Base-by-base conservation (phyloP, 257 asterid genomes). In the Nicotiana paniculata region DNA sequence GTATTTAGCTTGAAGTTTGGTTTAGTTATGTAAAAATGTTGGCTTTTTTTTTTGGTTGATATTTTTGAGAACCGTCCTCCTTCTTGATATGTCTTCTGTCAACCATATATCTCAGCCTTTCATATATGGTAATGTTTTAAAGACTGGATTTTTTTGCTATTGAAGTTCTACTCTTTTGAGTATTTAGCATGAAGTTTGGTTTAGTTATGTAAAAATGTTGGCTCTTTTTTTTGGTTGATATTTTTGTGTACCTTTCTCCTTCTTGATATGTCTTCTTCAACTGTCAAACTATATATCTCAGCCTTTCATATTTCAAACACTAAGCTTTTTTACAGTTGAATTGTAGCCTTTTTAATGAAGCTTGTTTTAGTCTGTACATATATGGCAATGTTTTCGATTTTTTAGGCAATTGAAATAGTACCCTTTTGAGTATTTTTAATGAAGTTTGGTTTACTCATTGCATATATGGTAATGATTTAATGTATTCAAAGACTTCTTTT, bases 21-120 rank as follows among this genome's bases (percentile, higher is more conserved):
- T 70, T 24, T 67, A 55, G 2, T 80, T 35, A 33, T 62, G 79
- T 74, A 33, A 26, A 63, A 4, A 11, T 1, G 21, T 16, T 55
- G 7, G 62, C 3, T n/a, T n/a, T n/a, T 3, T 57, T 57, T 53
- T 1, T 17, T 5, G 61, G 30, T 28, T 28, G 30, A 28, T 28
- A 28, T 28, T 28, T 28, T 28, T 28, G 30, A 28, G 30, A 0
- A 28, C 30, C 30, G 1, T 28, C 1, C 30, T 28, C 30, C 30
- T 28, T 28, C 30, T 28, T 28, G 30, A 28, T 53, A 94, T 93
- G 98, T 85, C 98, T 86, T 95, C 98, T 83, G 85, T 85, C 89
- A 90, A 92, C 85, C 98, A 91, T 63, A 88, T 93, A 84, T 89
- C 98, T 30, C 99, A 92, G 82, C 97, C 97, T 55, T 93, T 95